Conservation (phyloP, 305 asterid species). For the Fraxinus dipetala region DNA sequence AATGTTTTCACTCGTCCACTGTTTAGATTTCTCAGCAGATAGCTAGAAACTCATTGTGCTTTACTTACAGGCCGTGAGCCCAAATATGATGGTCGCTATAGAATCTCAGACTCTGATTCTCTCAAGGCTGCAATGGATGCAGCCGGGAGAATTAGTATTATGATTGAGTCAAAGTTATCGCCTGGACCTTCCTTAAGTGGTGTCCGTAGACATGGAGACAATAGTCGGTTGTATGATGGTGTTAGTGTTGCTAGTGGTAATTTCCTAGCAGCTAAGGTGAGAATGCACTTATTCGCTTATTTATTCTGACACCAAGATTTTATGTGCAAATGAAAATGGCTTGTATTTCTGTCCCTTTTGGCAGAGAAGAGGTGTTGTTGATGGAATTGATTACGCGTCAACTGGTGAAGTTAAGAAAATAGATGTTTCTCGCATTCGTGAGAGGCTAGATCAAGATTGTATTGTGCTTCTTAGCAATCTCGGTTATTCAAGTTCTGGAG, state of each 20-base stretch:
- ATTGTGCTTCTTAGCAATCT: conserved; percentile 83
- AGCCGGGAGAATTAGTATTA: conserved; percentile 70
- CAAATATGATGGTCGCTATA: conserved; percentile 52
- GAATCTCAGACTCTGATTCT: conserved; percentile 71
- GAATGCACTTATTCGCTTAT: conserved; percentile 9
- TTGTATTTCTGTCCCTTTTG: conserved; percentile 18
- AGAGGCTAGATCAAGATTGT: conserved; percentile 78
- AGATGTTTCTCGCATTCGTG: conserved; percentile 73
- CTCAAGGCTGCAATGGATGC: conserved; percentile 88
- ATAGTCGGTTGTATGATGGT: conserved; percentile 46
- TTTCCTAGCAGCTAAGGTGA: conserved; percentile 57
- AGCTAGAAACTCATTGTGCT: not conserved
- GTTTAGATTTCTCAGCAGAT: not conserved
- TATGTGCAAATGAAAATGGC: not conserved
- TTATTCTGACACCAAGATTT: not conserved
- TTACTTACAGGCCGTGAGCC: conserved; percentile 43
- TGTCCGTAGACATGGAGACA: conserved; percentile 55
- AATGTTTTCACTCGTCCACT: not conserved
- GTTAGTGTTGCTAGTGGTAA: conserved; percentile 57
- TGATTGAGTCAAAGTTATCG: conserved; percentile 85
- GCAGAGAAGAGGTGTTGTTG: conserved; percentile 96
- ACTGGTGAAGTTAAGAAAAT: conserved; percentile 98
- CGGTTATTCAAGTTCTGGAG: conserved; percentile 94
- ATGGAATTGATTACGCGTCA: conserved; percentile 78
- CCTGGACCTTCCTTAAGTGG: conserved; percentile 83